Base-by-base conservation (phyloP, 169 alveolate genomes). In the Theileria annulata region DNA sequence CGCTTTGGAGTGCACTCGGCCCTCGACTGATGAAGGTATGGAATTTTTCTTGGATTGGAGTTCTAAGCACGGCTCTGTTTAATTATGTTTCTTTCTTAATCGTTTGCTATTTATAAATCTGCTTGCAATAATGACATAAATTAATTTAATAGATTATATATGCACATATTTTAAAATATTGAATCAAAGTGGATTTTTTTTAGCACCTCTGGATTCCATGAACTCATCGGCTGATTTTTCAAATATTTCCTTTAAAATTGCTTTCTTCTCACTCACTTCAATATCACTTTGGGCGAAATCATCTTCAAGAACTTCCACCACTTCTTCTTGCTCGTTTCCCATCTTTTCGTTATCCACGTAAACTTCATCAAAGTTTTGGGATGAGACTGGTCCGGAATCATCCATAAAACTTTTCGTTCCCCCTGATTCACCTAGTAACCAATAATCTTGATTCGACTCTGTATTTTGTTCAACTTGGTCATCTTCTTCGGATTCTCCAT, bases 1-100 rank as follows among this genome's bases (percentile, higher is more conserved):
- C 25, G 95, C 98, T 35, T 79, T 95, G 54, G 56, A 74, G 48
- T 76, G 79, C 35, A 92, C 92, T 3, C 92, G 80, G 23, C 97
- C 97, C 0, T 89, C 94, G n/a, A 62, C 64, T 25, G 56, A 59
- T 1, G 66, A 35, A 30, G 67, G 75, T 9, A 63, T 70, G 6
- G 27, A 23, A n/a, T 80, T 56, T 3, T 73, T 80, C 72, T 67
- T 70, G 17, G 88, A 80, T 25, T 80, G 88, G 88, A 13, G 73
- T 37, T 28, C 33, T 15, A 60, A 74, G 12, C 66, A 74, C 23
- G 88, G 88, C 5, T 80, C 88, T n/a, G 82, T 70, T 37, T 80
- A 30, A 56, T 63, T 21, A 3, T 31, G 47, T n/a, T 5, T 23
- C 54, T 3, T 21, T 63, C 6, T n/a, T 31, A 58, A 23, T 25